Evolutionary conservation across 345 rosid species (phyloP).

Genomic region (Eucalyptus fibrosa): DNA sequence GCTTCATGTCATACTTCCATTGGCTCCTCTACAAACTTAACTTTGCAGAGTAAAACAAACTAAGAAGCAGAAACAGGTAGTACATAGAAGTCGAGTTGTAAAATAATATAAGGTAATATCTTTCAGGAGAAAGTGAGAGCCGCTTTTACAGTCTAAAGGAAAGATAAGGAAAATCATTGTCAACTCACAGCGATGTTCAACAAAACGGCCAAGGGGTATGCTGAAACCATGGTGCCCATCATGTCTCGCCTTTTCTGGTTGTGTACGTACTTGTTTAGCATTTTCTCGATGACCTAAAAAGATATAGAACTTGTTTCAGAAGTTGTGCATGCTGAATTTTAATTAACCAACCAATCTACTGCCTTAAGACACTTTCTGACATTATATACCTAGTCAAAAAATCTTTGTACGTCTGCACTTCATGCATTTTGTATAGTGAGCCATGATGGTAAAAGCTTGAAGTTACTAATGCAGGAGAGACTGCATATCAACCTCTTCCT

Average conservation of each 20-base stretch:
- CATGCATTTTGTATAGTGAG: not conserved
- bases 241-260: not conserved
- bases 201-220: constrained; percentile 48
- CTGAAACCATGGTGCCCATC: constrained; percentile 11
- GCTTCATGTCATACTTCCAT: not conserved
- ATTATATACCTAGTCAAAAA: not conserved
- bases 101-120: not conserved
- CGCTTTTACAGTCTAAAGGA: not conserved
- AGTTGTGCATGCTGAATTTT: not conserved
- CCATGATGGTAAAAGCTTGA: not conserved
- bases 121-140: not conserved
- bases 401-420: not conserved
- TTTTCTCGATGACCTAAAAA: not conserved
- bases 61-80: not conserved
- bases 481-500: not conserved
- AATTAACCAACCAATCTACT: not conserved
- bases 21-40: not conserved
- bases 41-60: not conserved
- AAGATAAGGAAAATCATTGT: not conserved
- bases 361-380: not conserved
- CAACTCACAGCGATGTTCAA: constrained; percentile 82
- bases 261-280: not conserved
- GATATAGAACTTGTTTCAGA: not conserved
- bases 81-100: not conserved
- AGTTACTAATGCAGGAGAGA: not conserved